Evolutionary conservation across 2,329 filamentous ascomycete genomes (phyloP).

Genomic region (Fusarium musae): DNA sequence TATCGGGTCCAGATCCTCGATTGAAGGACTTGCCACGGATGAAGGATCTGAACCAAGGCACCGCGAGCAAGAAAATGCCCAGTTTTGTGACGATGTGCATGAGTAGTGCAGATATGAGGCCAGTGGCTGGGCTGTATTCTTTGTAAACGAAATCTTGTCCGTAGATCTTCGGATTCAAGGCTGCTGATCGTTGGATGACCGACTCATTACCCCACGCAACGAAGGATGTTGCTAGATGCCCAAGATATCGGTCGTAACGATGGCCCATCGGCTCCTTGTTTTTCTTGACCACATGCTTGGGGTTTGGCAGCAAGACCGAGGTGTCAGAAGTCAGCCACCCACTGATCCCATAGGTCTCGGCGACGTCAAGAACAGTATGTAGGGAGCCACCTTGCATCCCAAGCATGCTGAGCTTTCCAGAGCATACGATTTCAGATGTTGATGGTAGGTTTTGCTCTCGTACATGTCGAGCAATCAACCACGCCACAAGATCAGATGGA

Average conservation of each 20-base stretch:
- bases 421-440: not conserved
- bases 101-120: not conserved
- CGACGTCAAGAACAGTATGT: slow-evolving; percentile 2
- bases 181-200: not conserved
- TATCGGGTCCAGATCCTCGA: not conserved
- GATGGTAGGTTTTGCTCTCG: not conserved
- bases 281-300: not conserved
- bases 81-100: not conserved
- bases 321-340: not conserved
- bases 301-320: not conserved
- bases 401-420: not conserved
- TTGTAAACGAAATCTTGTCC: not conserved
- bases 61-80: not conserved
- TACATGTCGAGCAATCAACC: not conserved
- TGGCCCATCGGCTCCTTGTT: not conserved
- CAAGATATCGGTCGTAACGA: not conserved
- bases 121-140: not conserved
- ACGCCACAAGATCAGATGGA: not conserved
- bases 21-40: not conserved
- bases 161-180: not conserved
- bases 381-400: slow-evolving; percentile 1
- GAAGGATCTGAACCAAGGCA: not conserved
- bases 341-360: not conserved
- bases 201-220: slow-evolving; percentile 1
- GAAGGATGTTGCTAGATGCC: not conserved